Base-by-base conservation (phyloP, 2,329 filamentous ascomycete genomes). In the Exophiala lecanii-corni region DNA sequence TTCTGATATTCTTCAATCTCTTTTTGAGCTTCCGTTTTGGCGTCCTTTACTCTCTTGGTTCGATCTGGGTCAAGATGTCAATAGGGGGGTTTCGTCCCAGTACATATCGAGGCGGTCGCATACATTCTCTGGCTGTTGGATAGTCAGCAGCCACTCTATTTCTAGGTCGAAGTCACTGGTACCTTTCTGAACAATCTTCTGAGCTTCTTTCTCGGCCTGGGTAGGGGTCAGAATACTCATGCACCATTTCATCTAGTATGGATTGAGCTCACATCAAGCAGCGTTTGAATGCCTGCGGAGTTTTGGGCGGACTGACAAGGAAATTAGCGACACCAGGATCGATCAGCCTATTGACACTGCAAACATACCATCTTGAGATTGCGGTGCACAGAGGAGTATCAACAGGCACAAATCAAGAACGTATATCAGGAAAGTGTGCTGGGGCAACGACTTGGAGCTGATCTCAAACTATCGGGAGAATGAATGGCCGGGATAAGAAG, bases 141-240 rank as follows among this genome's bases (percentile, higher is more conserved):
- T 6, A 7, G 23, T 26, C 23, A 26, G 23, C 12, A 12, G 12
- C 12, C 6, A 7, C 7, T 12, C 7, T 7, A 7, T 6, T 12
- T 7, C 23, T 7, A 12, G 23, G 23, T 26, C 23, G 12, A 12
- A 26, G 12, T 26, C 7, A 26, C 23, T 26, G 6, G 49, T 67
- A 94, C 91, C 86, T 79, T 92, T 89, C 69, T 97, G 91, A 45
- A 98, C 89, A 66, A 98, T 98, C 79, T 96, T 96, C 72, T 95
- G 91, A 50, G 92, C 92, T 69, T 97, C 91, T 70, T 89, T 85
- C 79, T 98, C 92, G 59, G 92, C 89, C 91, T 97, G 57, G 41
- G 20, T 18, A 13, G 6, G 18, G 28, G 32, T 33, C 13, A 9
- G 20, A 21, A 12, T 10, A 17, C 32, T 30, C 16, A 25, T 20